Base-by-base conservation (phyloP, 805 yeast genomes). In the Sugiyamaella lignohabitans region DNA sequence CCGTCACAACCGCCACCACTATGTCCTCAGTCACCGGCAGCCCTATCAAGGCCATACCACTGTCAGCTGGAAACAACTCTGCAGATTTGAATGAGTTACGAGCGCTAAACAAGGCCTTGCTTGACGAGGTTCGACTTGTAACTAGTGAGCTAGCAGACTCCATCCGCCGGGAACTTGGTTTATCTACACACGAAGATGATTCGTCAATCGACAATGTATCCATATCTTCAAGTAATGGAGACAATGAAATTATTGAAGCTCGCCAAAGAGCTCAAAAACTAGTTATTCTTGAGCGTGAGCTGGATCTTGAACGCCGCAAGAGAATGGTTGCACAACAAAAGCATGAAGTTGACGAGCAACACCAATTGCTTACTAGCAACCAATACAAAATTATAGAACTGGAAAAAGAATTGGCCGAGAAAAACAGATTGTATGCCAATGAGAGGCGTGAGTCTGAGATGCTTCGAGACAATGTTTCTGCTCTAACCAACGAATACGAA, bases 141-240 rank as follows among this genome's bases (percentile, higher is more conserved):
- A 59, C 67, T 2, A 51, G 59, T 20, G 70, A 66, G 49, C 59
- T 66, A 20, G 67, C 67, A 10, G 70, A 66, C 47, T 51, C 67
- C 3, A 52, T 62, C 16, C 63, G 68, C 18, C 63, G 70, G 5
- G 70, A 66, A 49, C 59, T 60, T 24, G 55, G 54, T 5, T 55
- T 65, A 4, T 38, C 29, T 18, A 47, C 39, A 10, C 34, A 30
- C 5, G 17, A 22, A 4, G 39, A 38, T n/a, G 40, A 40, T 16
- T 35, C 38, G n/a, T 38, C 41, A 18, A 24, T 38, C 3, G 40
- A 42, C 11, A 40, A 36, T 3, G 38, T 34, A 3, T 27, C 32
- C 14, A n/a, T n/a, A n/a, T n/a, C n/a, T n/a, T n/a, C n/a, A n/a
- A n/a, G n/a, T n/a, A 27, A 27, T 27, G 38, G 38, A 14, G 50